These are phyloP conservation scores for Paracamarosporium sp. DNA, from an alignment of 2,329 filamentous ascomycete genomes.

Conservation along the genomic window DNA sequence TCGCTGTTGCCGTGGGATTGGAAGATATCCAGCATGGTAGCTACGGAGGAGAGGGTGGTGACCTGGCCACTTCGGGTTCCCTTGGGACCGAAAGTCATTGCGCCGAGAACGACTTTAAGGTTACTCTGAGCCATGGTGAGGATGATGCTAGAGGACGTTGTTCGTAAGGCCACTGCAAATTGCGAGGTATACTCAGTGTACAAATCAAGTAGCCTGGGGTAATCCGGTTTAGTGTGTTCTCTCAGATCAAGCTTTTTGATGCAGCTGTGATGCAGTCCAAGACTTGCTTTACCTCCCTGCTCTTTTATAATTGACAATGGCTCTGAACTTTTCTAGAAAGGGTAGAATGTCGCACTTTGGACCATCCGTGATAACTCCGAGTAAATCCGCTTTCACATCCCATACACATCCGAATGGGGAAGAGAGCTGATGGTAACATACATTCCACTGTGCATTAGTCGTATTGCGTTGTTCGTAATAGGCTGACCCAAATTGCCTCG, in stretches of 20 bases:
- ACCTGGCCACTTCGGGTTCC: constrained; percentile 2
- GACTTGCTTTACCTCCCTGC: too few species aligned
- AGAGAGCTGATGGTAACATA: background rate
- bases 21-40: constrained; percentile 38
- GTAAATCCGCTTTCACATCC: background rate
- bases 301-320: too few species aligned
- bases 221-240: too few species aligned
- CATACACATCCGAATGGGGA: background rate
- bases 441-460: too few species aligned
- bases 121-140: constrained; percentile 12
- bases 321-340: background rate
- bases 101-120: constrained; percentile 39
- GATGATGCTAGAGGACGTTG: background rate
- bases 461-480: background rate
- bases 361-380: background rate
- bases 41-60: background rate
- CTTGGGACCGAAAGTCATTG: constrained; percentile 45
- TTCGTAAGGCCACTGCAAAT: too few species aligned
- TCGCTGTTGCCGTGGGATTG: constrained; percentile 38
- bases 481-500: too few species aligned
- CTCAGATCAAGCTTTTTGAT: too few species aligned
- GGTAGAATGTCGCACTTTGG: background rate
- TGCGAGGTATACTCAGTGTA: too few species aligned
- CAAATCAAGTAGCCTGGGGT: too few species aligned
- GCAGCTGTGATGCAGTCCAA: too few species aligned